A percentile compares a stretch with the other conserved stretches of the same genome.
phyloP scores from a whole-genome alignment of 805 yeast species.

The Kuraishia borneana region DNA sequence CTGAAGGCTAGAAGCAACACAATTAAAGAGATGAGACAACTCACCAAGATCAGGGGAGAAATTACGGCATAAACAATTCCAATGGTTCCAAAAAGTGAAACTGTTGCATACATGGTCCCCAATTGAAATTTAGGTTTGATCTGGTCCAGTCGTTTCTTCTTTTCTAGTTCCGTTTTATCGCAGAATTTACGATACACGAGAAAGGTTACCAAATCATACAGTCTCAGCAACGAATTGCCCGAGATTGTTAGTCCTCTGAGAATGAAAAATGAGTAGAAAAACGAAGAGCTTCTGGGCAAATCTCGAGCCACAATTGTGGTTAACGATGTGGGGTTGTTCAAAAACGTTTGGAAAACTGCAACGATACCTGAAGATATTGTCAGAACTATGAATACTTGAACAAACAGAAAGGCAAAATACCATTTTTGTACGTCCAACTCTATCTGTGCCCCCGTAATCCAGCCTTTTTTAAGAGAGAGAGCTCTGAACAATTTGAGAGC shows the following conservation, averaged over 20 bases:
- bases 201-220: conserved; percentile 35
- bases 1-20: conserved; percentile 57
- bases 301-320: conserved; percentile 66
- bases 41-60: conserved; percentile 65
- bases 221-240: conserved; percentile 60
- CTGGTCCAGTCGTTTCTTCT: neutral
- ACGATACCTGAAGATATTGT: conserved; percentile 75
- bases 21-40: conserved; percentile 44
- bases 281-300: conserved; percentile 77
- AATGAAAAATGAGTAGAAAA: conserved; percentile 69
- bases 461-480: conserved; percentile 45
- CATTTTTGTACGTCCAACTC: conserved; percentile 68
- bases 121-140: conserved; percentile 36
- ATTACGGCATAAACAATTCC: conserved; percentile 70
- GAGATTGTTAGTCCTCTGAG: conserved; percentile 68
- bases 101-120: conserved; percentile 73
- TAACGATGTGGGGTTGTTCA: conserved; percentile 62
- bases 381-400: conserved; percentile 77
- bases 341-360: conserved; percentile 45
- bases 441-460: conserved; percentile 46
- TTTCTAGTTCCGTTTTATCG: conserved; percentile 44
- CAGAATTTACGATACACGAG: conserved; percentile 21
- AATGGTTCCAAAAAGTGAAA: conserved; percentile 68
- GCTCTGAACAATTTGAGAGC: conserved; percentile 49
- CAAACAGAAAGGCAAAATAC: conserved; percentile 68